phyloP scores from a whole-genome alignment of 805 yeast genomes.

The Schizosaccharomyces japonicus region DNA sequence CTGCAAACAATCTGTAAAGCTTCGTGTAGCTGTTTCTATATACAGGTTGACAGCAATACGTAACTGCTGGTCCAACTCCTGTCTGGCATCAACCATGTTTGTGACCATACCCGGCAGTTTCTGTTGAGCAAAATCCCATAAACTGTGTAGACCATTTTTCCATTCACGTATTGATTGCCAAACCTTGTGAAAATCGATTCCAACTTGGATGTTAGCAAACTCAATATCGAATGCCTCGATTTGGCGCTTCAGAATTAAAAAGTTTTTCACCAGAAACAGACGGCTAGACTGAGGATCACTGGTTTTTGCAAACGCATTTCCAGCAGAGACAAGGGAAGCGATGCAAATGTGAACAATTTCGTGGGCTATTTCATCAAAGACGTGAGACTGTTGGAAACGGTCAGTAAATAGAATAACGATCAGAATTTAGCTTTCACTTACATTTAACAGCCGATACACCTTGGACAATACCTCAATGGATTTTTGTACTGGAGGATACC shows the following conservation, averaged over 20 bases:
- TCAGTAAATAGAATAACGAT: background rate
- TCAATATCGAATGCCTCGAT: slow-evolving; percentile 61
- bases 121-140: background rate
- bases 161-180: slow-evolving; percentile 12
- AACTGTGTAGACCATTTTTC: background rate
- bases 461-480: slow-evolving; percentile 49
- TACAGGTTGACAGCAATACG: slow-evolving; percentile 46
- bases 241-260: slow-evolving; percentile 45
- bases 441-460: slow-evolving; percentile 56
- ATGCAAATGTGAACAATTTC: slow-evolving; percentile 61
- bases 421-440: slow-evolving; percentile 21
- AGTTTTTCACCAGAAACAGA: slow-evolving; percentile 45
- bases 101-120: slow-evolving; percentile 17
- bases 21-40: slow-evolving; percentile 21
- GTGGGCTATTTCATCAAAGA: slow-evolving; percentile 71
- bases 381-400: background rate
- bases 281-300: slow-evolving; percentile 35
- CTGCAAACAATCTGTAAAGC: background rate
- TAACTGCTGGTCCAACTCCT: slow-evolving; percentile 49
- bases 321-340: slow-evolving; percentile 32
- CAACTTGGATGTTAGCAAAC: slow-evolving; percentile 36
- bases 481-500: slow-evolving; percentile 49
- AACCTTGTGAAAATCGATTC: slow-evolving; percentile 62
- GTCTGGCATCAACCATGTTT: slow-evolving; percentile 54
- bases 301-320: slow-evolving; percentile 21